Evolutionary conservation across 495 filamentous ascomycete species (phyloP), one percentile per base, ranked within the genome.

Genomic region (Friedmanniomyces simplex): DNA sequence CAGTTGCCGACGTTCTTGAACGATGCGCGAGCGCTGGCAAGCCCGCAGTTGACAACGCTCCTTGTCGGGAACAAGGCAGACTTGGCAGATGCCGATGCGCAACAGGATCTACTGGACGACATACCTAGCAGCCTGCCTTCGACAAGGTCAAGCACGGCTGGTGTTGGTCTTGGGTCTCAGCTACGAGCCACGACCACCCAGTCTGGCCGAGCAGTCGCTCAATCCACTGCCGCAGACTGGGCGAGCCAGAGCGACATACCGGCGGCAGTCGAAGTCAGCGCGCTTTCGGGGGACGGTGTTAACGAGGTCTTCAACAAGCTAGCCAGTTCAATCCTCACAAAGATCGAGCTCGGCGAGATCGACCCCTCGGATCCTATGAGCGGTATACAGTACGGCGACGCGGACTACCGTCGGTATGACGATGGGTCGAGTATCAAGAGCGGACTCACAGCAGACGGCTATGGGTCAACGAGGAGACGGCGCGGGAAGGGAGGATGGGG

Each of bases 311-410:
- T 98, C 70, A 76, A 79, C 16, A 79, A 89, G 34, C 73, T 98
- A 50, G 93, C 91, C 32, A 72, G 89, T 20, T 96, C 95, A 72
- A 96, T 98, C 53, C 71, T 98, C 36, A 95, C 93, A 39, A 95
- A 96, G 76, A 97, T 98, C 63, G 93, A 98, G 75, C 76, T 97
- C 1, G 93, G 93, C 0, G 93, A 98, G 67, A 94, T 98, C 39
- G 90, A 98, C 68, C 93, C 93, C n/a, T 90, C 95, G 67, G 91
- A 98, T 72, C 90, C 91, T 11, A 84, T 85, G 74, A 91, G 88
- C 66, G 93, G 93, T 25, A 96, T 98, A 56, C 93, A 98, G 71
- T 98, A 98, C 68, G 93, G 93, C 1, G 93, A 98, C 73, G 61
- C 57, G 20, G 61, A 63, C 26, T 59, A 60, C 26, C 47, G 32